Evolutionary conservation across 1,284 basidiomycete species (phyloP), one percentile per base, ranked within the genome.

Genomic region (Abortiporus biennis): DNA sequence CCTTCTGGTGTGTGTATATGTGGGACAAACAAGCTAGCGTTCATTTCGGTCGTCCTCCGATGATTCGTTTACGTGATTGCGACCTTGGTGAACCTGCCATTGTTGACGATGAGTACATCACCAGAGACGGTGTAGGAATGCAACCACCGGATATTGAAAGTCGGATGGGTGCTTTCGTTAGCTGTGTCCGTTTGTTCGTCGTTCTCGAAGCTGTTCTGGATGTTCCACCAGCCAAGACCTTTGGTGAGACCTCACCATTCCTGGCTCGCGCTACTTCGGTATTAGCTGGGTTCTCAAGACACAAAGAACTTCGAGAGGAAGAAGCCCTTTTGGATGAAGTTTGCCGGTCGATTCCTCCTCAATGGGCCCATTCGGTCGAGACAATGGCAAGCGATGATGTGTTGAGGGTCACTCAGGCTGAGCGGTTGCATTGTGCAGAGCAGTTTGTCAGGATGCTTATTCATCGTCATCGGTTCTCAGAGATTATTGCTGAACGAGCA

Each of bases 1-100:
- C 91, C 0, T 94, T 93, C 63, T 94, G 90, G 90, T 89, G 87
- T 47, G 88, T 93, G 19, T 94, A 93, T 62, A 73, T 90, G 33
- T 93, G 91, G 91, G 91, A 93, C 62, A 93, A 93, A 63, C 90
- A 92, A 55, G 75, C 86, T 8, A 65, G 74, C 27, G 86, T 89
- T 23, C 83, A 92, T 52, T 92, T 93, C 58, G 91, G 91, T 13
- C 71, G 90, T 17, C 91, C 91, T 16, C 80, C 90, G 1, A 78
- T 92, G 69, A 73, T 94, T 49, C 76, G 90, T 36, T 62, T 92
- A 47, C 74, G 86, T 45, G 91, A 93, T 58, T 92, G 88, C 62
- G 91, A 94, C 57, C 83, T 92, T 11, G 74, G 78, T 4, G 90
- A 92, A 59, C 89, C 90, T 1, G 65, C 80, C 6, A 71, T 85